Evolutionary conservation across 768 basidiomycete species (phyloP).

Genomic region (Lactarius vividus): DNA sequence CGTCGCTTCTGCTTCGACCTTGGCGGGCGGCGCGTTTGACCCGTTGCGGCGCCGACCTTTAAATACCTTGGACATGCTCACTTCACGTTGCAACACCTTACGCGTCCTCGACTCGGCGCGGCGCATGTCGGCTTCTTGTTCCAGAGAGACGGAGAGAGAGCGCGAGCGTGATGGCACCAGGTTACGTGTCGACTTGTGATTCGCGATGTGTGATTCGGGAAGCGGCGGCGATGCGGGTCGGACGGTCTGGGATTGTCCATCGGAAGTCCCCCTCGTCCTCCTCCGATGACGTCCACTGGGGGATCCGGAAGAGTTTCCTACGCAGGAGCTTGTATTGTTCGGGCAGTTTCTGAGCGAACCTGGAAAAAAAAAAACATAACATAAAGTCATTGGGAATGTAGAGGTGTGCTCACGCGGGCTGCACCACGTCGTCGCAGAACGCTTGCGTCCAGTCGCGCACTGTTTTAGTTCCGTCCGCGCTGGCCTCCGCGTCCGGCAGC

Average conservation of each 20-base stretch:
- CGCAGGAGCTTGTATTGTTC: constrained; percentile 28
- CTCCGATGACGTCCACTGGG: constrained; percentile 17
- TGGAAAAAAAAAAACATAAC: background rate
- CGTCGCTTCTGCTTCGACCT: constrained; percentile 26
- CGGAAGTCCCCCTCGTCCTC: constrained; percentile 12
- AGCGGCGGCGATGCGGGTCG: background rate
- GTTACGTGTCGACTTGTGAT: background rate
- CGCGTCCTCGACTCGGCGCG: constrained; percentile 39
- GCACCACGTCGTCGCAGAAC: constrained; percentile 67
- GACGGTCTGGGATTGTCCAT: background rate
- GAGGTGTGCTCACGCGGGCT: constrained; percentile 49
- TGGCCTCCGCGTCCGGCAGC: constrained; percentile 37
- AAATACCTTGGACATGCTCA: constrained; percentile 75
- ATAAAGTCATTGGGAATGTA: background rate
- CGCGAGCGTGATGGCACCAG: constrained; percentile 31
- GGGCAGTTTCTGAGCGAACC: constrained; percentile 9
- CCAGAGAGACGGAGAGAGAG: constrained; percentile 62
- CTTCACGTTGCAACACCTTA: constrained; percentile 61
- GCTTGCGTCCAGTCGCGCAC: constrained; percentile 67
- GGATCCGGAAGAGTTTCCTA: constrained; percentile 27
- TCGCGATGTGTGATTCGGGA: background rate
- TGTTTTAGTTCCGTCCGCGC: constrained; percentile 23
- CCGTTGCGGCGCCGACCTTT: constrained; percentile 41
- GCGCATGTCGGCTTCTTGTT: constrained; percentile 52
- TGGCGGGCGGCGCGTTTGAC: constrained; percentile 20